phyloP scores from a whole-genome alignment of 139 green algal genomes.

The Micractinium conductrix region DNA sequence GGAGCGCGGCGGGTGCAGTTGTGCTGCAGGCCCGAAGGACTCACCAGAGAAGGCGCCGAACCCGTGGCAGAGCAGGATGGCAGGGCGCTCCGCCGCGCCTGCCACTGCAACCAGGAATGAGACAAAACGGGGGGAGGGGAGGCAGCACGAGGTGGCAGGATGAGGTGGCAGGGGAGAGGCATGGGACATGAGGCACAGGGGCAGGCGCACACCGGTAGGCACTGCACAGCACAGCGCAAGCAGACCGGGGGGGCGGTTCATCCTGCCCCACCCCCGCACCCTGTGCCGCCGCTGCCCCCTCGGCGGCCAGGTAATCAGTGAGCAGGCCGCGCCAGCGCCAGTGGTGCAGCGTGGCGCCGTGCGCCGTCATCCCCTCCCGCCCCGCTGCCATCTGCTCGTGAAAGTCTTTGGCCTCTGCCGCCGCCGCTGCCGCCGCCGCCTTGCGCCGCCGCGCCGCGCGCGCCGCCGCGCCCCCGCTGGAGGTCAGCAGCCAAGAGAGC shows the following conservation, averaged over 20 bases:
- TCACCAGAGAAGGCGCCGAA: conserved; percentile 89
- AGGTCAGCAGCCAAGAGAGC: conserved; percentile 42
- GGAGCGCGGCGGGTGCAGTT: neutral
- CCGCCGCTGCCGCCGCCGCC: conserved; percentile 50
- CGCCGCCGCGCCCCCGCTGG: conserved; percentile 8
- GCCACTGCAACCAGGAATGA: no score
- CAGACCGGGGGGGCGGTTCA: no score
- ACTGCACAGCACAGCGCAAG: no score
- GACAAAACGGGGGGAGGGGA: conserved; percentile 48
- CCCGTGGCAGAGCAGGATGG: conserved; percentile 92
- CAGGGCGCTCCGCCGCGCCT: no score
- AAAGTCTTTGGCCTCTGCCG: conserved; percentile 70
- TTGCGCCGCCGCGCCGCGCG: conserved; percentile 19
- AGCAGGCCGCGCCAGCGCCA: conserved; percentile 72
- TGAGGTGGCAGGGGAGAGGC: no score
- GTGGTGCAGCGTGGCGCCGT: conserved; percentile 48
- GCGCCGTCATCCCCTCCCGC: conserved; percentile 24
- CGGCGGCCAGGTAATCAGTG: conserved; percentile 71
- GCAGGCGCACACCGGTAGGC: no score
- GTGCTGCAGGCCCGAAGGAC: neutral
- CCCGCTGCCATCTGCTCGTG: conserved; percentile 59
- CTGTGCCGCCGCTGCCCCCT: no score
- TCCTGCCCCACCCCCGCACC: no score
- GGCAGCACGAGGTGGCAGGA: conserved; percentile 7
- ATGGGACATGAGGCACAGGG: no score